Base-by-base conservation (phyloP, 129 eudicot species). In the Flaveria brownii region DNA sequence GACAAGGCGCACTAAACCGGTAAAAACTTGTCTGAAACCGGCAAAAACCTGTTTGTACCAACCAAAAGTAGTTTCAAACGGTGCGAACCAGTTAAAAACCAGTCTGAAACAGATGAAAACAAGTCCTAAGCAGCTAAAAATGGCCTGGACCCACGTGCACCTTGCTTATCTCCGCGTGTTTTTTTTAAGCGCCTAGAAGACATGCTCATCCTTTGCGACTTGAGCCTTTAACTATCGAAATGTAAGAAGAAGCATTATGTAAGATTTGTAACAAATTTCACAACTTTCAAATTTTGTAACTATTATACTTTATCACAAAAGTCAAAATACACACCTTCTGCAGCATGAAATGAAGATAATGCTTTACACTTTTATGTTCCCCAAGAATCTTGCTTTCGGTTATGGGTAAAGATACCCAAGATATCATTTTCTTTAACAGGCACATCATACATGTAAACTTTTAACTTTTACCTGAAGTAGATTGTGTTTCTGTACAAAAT, bases 341-440 rank as follows among this genome's bases (percentile, higher is more conserved):
- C 46, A 42, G 57, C 33, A 68, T 54, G 46, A 20, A 11, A 50
- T 26, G 43, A 52, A 71, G 63, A 72, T 79, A 16, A 61, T 79
- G 55, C 70, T 65, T 73, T 73, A 73, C 6, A 42, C 69, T 41
- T 42, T 73, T 43, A 73, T 66, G 75, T 54, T 62, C 83, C 68
- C 55, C 83, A 61, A 80, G 78, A 52, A 67, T 73, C 63, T 74
- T 80, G 84, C 84, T 80, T 80, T 80, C 69, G 79, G 63, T 55
- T 64, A 20, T 66, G 70, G 70, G 54, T 55, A 51, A 80, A 68
- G 80, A 80, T 67, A 55, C 75, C 74, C 75, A 67, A 68, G 52
- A 56, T 80, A 63, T 65, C 75, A 25, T 41, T 77, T 67, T 55
- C 55, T 56, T 22, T 77, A 55, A 3, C 8, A 45, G 62, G 69